These are phyloP conservation scores for Chlorella sp. DNA, from an alignment of 139 green algal species.

Conservation along the genomic window DNA sequence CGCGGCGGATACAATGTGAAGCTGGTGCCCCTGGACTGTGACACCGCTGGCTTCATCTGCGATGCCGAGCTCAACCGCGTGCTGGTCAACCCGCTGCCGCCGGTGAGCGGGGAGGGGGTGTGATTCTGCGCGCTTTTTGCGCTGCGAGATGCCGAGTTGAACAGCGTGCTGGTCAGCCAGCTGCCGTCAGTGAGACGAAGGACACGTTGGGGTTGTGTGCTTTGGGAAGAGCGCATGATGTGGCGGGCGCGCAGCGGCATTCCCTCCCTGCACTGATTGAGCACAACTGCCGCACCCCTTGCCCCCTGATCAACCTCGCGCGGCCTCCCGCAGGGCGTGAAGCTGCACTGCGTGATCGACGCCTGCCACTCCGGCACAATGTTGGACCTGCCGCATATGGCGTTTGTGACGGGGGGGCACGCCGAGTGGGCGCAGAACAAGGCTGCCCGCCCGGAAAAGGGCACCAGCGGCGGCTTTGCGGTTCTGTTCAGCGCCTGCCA, in stretches of 20 bases:
- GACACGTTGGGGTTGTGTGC: no score
- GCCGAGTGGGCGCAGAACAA: background rate
- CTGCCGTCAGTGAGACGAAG: no score
- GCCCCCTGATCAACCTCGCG: no score
- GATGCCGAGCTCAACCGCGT: slow-evolving; percentile 72
- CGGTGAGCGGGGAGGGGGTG: background rate
- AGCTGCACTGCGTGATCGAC: slow-evolving; percentile 76
- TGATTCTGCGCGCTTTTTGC: no score
- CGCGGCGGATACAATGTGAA: slow-evolving; percentile 82
- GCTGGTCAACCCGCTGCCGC: slow-evolving; percentile 47
- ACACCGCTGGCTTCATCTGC: slow-evolving; percentile 29
- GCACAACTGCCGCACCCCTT: no score
- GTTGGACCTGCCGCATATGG: slow-evolving; percentile 71
- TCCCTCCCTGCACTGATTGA: no score
- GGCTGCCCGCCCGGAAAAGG: slow-evolving; percentile 32
- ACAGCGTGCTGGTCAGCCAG: no score
- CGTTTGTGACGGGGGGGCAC: slow-evolving; percentile 27
- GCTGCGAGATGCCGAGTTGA: no score
- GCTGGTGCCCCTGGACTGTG: slow-evolving; percentile 42
- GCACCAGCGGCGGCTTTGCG: slow-evolving; percentile 49
- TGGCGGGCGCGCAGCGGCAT: no score
- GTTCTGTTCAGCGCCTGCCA: slow-evolving; percentile 49
- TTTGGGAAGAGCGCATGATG: no score
- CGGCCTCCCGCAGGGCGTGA: slow-evolving; percentile 41
- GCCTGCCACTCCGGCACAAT: slow-evolving; percentile 71